Evolutionary conservation across 352 stramenopile genomes (phyloP), one percentile per base, ranked within the genome.

Genomic region (Globisporangium solare): DNA sequence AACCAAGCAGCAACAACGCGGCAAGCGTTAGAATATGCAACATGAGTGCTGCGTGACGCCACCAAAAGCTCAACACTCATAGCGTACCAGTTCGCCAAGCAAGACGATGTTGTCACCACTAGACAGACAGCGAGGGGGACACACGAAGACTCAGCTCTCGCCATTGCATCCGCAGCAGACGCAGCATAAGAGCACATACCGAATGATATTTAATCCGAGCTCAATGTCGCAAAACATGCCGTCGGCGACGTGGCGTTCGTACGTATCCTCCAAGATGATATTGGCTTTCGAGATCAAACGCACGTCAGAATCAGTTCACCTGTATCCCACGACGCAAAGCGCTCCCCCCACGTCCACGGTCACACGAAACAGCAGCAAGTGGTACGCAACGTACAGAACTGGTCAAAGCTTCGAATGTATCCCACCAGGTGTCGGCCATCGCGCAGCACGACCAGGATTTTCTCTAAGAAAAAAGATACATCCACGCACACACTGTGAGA

Each of bases 241-340:
- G 49, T 77, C 78, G 31, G 88, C 80, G 37, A 95, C 80, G 56
- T 95, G 81, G 61, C 91, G 85, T 68, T 97, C 91, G 68, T 83
- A 97, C 51, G 94, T 98, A 66, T 98, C 91, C 70, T 98, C 88
- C 21, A 99, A 70, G 51, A 99, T 95, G 64, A 99, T 97, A 70
- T 99, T 99, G 22, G 86, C 85, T 94, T 59, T 40, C 57, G 27
- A 47, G 11, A n/a, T 61, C 14, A 39, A 40, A 56, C 40, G 40
- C 17, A 56, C 40, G 40, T 22, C 39, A 51, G 20, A 12, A 41
- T 41, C 18, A 48, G 12, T 1, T 35, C 31, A 21, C n/a, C 14
- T 46, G 18, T 8, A 6, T 11, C 14, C 32, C 45, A 13, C 45
- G 49, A 45, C 2, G 21, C 32, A 32, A n/a, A 11, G 18, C n/a